Evolutionary conservation across 1,284 basidiomycete species (phyloP).

Genomic region (Xerocomus subilludens): DNA sequence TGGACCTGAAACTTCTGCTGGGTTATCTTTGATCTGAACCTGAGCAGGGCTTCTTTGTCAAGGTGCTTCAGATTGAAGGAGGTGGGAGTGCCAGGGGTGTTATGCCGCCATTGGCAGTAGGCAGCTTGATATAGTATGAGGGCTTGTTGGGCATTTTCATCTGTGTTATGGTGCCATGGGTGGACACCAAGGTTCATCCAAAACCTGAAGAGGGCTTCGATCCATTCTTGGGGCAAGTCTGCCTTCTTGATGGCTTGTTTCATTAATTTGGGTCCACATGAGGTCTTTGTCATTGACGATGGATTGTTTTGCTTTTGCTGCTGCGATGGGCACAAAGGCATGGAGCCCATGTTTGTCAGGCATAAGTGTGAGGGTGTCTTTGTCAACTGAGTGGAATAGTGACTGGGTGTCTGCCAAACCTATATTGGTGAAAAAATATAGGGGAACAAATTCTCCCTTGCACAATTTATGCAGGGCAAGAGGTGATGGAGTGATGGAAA

Average conservation of each 20-base stretch:
- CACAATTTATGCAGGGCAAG: neutral
- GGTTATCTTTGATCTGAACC: neutral
- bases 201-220: neutral
- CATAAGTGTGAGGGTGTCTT: neutral
- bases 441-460: conserved; percentile 13
- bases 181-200: neutral
- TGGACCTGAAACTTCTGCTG: neutral
- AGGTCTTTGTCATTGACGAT: neutral
- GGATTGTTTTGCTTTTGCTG: neutral
- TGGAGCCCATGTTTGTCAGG: neutral
- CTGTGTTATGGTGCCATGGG: neutral
- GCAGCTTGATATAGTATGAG: neutral
- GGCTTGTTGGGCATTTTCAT: neutral
- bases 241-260: conserved; percentile 1
- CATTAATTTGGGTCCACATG: neutral
- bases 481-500: neutral
- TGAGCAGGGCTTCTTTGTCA: neutral
- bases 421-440: conserved; percentile 27
- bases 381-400: neutral
- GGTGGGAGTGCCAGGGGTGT: neutral
- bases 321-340: neutral
- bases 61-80: neutral
- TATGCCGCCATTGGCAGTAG: neutral
- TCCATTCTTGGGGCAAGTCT: neutral
- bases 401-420: neutral